phyloP scores from a whole-genome alignment of 805 yeast species.

The Saturnispora zaruensis region DNA sequence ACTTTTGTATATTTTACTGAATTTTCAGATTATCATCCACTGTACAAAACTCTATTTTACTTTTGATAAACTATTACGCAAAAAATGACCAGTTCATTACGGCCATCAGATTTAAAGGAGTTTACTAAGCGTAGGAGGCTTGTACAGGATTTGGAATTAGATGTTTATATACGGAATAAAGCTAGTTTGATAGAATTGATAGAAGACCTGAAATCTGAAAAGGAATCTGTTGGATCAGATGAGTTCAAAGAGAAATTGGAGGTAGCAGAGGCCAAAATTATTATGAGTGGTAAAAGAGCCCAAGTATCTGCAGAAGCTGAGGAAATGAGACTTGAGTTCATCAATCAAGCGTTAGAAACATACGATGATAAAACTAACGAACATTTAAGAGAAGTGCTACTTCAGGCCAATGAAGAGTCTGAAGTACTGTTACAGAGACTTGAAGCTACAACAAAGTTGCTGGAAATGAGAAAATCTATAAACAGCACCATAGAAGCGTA shows the following conservation, averaged over 20 bases:
- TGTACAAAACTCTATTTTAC: not conserved
- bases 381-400: slow-evolving; percentile 17
- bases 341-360: slow-evolving; percentile 15
- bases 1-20: not conserved
- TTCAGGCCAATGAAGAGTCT: slow-evolving; percentile 17
- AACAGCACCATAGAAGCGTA: slow-evolving; percentile 21
- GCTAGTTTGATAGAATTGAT: slow-evolving; percentile 15
- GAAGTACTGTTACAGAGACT: slow-evolving; percentile 16
- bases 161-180: slow-evolving; percentile 20
- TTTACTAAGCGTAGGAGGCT: slow-evolving; percentile 25
- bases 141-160: slow-evolving; percentile 26
- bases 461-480: slow-evolving; percentile 19
- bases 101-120: slow-evolving; percentile 12
- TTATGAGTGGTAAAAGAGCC: not conserved
- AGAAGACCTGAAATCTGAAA: slow-evolving; percentile 13
- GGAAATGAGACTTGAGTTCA: slow-evolving; percentile 14
- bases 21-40: not conserved
- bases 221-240: slow-evolving; percentile 10
- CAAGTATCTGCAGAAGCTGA: slow-evolving; percentile 2
- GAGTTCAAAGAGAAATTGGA: slow-evolving; percentile 17
- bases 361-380: slow-evolving; percentile 18
- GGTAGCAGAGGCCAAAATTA: not conserved
- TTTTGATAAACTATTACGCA: not conserved
- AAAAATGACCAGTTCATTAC: not conserved
- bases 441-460: slow-evolving; percentile 18